Conservation (phyloP, 2,329 filamentous ascomycete genomes). For the Orbilia javanica region DNA sequence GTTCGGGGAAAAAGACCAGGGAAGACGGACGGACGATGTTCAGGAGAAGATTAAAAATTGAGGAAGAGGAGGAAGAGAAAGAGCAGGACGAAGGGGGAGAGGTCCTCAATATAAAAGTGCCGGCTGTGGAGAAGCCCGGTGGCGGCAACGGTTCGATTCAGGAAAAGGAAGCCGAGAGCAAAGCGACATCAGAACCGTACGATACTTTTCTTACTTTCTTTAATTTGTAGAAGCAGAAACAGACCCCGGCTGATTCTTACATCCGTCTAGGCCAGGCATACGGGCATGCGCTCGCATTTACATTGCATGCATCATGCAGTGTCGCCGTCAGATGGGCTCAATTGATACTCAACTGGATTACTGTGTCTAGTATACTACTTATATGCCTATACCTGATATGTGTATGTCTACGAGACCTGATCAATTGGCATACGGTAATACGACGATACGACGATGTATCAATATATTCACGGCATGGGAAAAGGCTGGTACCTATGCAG, state of each 20-base stretch:
- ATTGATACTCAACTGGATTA: background rate
- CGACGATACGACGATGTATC: no score
- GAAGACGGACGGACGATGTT: background rate
- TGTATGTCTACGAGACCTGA: no score
- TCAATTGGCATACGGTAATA: no score
- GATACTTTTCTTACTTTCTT: constrained; percentile 16
- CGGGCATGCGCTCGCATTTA: background rate
- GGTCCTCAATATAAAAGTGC: constrained; percentile 18
- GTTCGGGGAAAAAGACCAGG: background rate
- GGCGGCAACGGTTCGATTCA: constrained; percentile 9
- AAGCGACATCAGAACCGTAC: constrained; percentile 33
- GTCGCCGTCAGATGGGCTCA: background rate
- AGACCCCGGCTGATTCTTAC: background rate
- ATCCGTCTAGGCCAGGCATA: no score
- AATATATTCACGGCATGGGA: no score
- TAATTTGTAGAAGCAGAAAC: no score
- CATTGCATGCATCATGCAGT: background rate
- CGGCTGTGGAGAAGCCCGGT: constrained; percentile 27
- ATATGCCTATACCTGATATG: no score
- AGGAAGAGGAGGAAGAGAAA: constrained; percentile 1
- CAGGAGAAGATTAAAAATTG: background rate
- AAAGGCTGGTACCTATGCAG: no score
- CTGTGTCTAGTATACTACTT: no score
- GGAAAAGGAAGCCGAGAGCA: constrained; percentile 32
- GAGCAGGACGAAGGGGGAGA: constrained; percentile 4